Evolutionary conservation across 2,329 filamentous ascomycete genomes (phyloP).

Genomic region (Colletotrichum tanaceti): DNA sequence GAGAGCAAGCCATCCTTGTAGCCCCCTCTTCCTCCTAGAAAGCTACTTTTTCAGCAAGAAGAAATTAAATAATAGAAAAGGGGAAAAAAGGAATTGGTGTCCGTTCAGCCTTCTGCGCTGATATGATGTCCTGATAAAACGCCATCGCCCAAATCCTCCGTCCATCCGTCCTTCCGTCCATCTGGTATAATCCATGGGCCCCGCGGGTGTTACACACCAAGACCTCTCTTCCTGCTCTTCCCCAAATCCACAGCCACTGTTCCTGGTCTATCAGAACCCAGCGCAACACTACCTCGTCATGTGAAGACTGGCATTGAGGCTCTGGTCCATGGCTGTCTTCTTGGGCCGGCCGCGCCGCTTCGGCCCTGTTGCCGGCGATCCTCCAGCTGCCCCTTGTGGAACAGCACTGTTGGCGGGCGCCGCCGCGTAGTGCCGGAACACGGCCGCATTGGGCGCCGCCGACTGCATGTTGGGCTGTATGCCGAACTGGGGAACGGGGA

Average conservation of each 20-base stretch:
- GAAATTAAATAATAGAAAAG: conserved; percentile 22
- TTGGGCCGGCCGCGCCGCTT: conserved; percentile 41
- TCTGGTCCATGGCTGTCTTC: conserved; percentile 35
- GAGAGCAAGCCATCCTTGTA: conserved; percentile 26
- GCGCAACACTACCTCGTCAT: conserved; percentile 22
- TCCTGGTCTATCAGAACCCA: background rate
- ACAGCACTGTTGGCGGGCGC: conserved; percentile 27
- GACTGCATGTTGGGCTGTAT: conserved; percentile 40
- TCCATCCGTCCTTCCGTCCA: background rate
- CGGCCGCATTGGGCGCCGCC: conserved; percentile 13
- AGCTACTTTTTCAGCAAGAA: conserved; percentile 32
- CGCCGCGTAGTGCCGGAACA: conserved; percentile 40
- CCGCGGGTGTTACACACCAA: conserved; percentile 10
- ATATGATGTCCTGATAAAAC: conserved; percentile 28
- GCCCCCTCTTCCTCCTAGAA: conserved; percentile 14
- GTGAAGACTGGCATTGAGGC: conserved; percentile 33
- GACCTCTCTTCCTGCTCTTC: background rate
- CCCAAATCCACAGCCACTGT: background rate
- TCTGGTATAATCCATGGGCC: background rate
- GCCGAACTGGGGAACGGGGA: conserved; percentile 41
- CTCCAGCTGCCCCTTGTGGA: conserved; percentile 19
- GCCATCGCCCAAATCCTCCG: conserved; percentile 28
- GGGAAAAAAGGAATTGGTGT: conserved; percentile 18
- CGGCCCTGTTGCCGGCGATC: conserved; percentile 20
- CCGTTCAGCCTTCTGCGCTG: conserved; percentile 6